Base-by-base conservation (phyloP, 805 yeast genomes). In the Monosporozyma yasuniensis region DNA sequence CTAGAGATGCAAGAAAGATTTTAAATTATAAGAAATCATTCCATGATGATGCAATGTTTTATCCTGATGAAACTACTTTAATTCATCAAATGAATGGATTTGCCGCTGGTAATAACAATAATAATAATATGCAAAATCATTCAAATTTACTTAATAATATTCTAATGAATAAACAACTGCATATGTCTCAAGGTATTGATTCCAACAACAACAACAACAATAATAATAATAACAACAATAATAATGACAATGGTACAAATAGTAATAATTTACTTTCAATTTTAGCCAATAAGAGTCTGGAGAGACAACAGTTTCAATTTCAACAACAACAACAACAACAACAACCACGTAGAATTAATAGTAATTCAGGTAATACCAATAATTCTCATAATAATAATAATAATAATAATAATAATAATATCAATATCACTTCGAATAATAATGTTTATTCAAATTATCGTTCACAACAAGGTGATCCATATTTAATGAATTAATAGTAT, bases 1-100 rank as follows among this genome's bases (percentile, higher is more conserved):
- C 55, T 9, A 55, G 64, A 51, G 57, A 58, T 46, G 64, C 61
- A n/a, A 57, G 66, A 49, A 44, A 53, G 30, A 55, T 57, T 42
- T 49, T 64, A 10, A 61, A 64, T 46, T 54, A 52, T 46, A 61
- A 58, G 50, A 64, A 62, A 44, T 56, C 64, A 3, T 64, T 64
- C 32, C 50, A 53, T 37, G 66, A 62, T 52, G 68, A 64, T 47
- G 54, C 58, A 6, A 44, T 57, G 27, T 64, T 62, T 47, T 61
- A 55, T 48, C 64, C 65, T 14, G 66, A 64, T 16, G 44, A 14
- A 21, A 18, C 9, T 21, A 18, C 23, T 1, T 21, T 3, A 14
- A 44, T 18, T 47, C 42, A 19, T 42, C 50, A 35, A 50, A 35
- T 47, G 30, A 46, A 23, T 49, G 47, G 46, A 19, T 30, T 19